phyloP scores from a whole-genome alignment of 2,329 filamentous ascomycete species.

The Alternaria triticina region DNA sequence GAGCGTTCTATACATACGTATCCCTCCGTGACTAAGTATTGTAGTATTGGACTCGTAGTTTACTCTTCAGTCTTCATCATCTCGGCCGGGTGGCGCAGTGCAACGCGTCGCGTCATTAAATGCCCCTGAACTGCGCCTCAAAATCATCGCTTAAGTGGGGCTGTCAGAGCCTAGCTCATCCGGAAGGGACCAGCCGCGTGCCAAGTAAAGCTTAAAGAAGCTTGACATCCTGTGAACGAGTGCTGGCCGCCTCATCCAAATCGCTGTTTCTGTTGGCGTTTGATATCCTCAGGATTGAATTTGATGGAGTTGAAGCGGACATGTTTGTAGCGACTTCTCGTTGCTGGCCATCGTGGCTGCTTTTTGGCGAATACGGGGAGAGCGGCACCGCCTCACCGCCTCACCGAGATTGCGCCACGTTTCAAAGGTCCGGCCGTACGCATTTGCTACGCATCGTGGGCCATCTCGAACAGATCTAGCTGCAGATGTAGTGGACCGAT shows the following conservation, averaged over 20 bases:
- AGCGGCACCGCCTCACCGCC: conserved; percentile 11
- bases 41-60: background rate
- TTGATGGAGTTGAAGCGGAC: background rate
- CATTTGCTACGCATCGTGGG: conserved; percentile 7
- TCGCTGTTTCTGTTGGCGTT: background rate
- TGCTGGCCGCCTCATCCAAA: background rate
- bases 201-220: conserved; percentile 18
- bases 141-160: background rate
- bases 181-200: conserved; percentile 1
- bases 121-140: conserved; percentile 15
- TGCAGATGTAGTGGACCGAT: conserved; percentile 1
- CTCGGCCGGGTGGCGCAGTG: conserved; percentile 9
- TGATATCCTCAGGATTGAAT: too few species aligned
- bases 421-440: conserved; percentile 7
- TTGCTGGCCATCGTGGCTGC: background rate
- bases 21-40: background rate
- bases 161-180: background rate
- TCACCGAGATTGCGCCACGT: conserved; percentile 11
- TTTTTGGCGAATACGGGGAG: background rate
- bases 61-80: background rate
- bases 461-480: conserved; percentile 5
- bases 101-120: background rate
- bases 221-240: background rate
- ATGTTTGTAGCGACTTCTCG: background rate
- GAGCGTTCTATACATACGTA: too few species aligned